A percentile compares a stretch with the other conserved stretches of the same genome.
These are phyloP conservation scores for Cystobasidium slooffiae DNA, from an alignment of 1,284 basidiomycete genomes.

Conservation along the genomic window DNA sequence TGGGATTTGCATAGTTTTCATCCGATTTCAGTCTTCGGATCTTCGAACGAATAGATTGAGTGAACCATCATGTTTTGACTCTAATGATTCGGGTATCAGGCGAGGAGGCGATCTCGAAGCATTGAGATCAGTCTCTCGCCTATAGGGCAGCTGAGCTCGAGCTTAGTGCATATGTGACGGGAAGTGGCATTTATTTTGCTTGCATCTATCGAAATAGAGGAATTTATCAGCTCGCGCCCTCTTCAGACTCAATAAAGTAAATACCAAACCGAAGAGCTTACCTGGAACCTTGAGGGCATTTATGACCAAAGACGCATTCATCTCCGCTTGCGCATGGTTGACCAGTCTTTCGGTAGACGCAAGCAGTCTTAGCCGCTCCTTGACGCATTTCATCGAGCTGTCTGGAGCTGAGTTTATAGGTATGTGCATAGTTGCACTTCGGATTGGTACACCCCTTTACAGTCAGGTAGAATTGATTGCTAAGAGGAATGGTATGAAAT, in stretches of 20 bases:
- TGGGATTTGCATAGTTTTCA: no score
- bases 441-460: constrained; percentile 35
- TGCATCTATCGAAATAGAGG: neutral
- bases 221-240: neutral
- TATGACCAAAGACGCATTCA: constrained; percentile 43
- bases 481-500: constrained; percentile 1
- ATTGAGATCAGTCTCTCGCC: neutral
- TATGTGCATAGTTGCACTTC: constrained; percentile 40
- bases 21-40: no score
- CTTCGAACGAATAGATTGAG: no score
- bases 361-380: constrained; percentile 34
- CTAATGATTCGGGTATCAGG: no score
- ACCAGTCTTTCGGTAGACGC: constrained; percentile 29
- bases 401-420: constrained; percentile 26
- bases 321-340: constrained; percentile 34
- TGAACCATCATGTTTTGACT: no score
- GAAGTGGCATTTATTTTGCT: constrained; percentile 37
- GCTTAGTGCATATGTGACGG: constrained; percentile 25
- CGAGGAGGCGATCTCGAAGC: neutral
- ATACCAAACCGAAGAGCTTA: neutral
- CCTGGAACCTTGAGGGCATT: constrained; percentile 40
- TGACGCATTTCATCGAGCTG: constrained; percentile 42
- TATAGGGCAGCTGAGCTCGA: neutral
- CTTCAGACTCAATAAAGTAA: neutral
- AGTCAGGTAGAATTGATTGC: constrained; percentile 39